phyloP scores from a whole-genome alignment of 179 eudicot genomes.

The Beta macrorhiza region DNA sequence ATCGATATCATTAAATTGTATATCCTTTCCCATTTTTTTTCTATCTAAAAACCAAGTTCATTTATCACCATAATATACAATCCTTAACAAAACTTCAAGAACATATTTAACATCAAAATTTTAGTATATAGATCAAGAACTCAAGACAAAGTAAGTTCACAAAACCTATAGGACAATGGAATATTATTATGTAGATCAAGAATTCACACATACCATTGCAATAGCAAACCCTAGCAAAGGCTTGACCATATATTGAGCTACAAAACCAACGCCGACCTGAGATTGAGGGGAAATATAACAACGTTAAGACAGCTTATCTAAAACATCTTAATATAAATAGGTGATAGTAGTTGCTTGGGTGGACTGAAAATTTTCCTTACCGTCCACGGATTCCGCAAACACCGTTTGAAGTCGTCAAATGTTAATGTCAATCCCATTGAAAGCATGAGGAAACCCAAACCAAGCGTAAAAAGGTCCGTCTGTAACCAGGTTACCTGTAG shows the following conservation, averaged over 20 bases:
- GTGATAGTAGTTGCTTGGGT: constrained; percentile 15
- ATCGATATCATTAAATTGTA: too few relatives aligned
- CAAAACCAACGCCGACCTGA: constrained; percentile 95
- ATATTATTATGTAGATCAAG: constrained; percentile 8
- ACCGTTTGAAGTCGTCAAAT: constrained; percentile 93
- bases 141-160: background rate
- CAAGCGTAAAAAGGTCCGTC: constrained; percentile 89
- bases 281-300: constrained; percentile 6
- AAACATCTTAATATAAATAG: background rate
- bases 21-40: background rate
- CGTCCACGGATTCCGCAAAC: constrained; percentile 96
- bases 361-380: constrained; percentile 43
- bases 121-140: too few relatives aligned
- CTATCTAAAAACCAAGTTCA: background rate
- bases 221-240: constrained; percentile 80
- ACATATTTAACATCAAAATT: too few relatives aligned
- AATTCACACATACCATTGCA: constrained; percentile 63
- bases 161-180: background rate
- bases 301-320: constrained; percentile 2
- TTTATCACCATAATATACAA: background rate
- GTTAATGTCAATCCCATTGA: constrained; percentile 99
- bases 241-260: constrained; percentile 89
- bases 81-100: background rate
- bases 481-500: constrained; percentile 93
- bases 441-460: constrained; percentile 99